A percentile compares a stretch with the other conserved stretches of the same genome.
Evolutionary conservation across 1,284 basidiomycete genomes (phyloP).

Genomic region (Caloboletus firmus): DNA sequence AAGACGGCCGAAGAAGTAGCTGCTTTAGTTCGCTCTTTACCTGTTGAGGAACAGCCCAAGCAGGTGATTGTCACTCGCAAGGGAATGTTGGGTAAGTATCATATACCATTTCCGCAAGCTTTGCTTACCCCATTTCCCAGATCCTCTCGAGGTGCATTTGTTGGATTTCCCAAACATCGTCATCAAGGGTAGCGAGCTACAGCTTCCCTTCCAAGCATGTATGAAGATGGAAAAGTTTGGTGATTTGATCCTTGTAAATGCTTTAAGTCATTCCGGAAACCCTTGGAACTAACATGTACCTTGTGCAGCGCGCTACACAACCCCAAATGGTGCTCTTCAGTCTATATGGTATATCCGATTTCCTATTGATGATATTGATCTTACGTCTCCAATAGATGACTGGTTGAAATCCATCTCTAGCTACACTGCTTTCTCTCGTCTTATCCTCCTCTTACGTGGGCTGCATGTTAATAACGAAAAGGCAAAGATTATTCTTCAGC

Average conservation of each 20-base stretch:
- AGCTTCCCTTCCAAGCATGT: slow-evolving; percentile 98
- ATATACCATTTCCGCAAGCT: neutral
- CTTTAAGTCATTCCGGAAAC: neutral
- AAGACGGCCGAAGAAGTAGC: slow-evolving; percentile 99
- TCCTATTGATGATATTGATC: neutral
- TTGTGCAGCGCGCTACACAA: slow-evolving; percentile 81
- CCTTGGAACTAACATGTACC: slow-evolving; percentile 2
- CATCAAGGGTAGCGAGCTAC: slow-evolving; percentile 98
- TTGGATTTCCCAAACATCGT: slow-evolving; percentile 99
- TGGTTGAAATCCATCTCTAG: slow-evolving; percentile 99
- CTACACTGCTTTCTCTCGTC: slow-evolving; percentile 98
- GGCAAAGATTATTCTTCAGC: slow-evolving; percentile 92
- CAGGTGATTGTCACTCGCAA: slow-evolving; percentile 99
- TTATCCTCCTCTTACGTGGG: slow-evolving; percentile 93
- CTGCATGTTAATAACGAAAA: slow-evolving; percentile 99
- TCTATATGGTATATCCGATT: slow-evolving; percentile 70
- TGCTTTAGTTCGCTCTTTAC: slow-evolving; percentile 92
- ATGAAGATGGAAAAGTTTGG: slow-evolving; percentile 99
- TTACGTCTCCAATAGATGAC: slow-evolving; percentile 61
- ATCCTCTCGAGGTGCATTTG: slow-evolving; percentile 96
- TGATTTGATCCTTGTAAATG: slow-evolving; percentile 83
- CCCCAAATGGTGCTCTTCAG: slow-evolving; percentile 99
- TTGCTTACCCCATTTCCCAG: slow-evolving; percentile 39
- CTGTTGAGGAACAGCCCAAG: slow-evolving; percentile 99
- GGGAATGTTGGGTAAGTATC: slow-evolving; percentile 87